A percentile compares a stretch with the other conserved stretches of the same genome.
phyloP scores from a whole-genome alignment of 1,139 yeast species.

The Suhomyces wounanorum region DNA sequence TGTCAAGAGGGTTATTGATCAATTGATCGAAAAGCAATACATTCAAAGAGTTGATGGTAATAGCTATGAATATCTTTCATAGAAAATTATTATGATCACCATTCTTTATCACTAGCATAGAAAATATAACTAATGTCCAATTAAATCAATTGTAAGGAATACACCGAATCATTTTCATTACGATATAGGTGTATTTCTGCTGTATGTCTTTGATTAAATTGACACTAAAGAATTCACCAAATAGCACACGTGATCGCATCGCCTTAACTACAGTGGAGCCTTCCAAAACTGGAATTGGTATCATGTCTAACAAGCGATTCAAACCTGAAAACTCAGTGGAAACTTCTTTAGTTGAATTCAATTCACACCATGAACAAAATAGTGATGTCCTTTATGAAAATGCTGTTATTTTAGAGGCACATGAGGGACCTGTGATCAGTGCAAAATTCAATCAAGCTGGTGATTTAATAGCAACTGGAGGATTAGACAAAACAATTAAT shows the following conservation, averaged over 20 bases:
- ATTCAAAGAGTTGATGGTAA: conserved; percentile 75
- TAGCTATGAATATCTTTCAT: conserved; percentile 60
- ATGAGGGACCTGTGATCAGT: conserved; percentile 49
- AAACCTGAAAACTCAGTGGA: conserved; percentile 10
- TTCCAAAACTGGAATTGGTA: background rate
- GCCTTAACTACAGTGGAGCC: background rate
- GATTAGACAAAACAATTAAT: conserved; percentile 48
- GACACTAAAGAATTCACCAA: too few relatives aligned
- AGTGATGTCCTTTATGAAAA: conserved; percentile 15
- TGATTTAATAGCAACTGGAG: conserved; percentile 51
- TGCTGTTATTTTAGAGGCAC: conserved; percentile 44
- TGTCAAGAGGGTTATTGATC: conserved; percentile 84
- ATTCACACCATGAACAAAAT: background rate
- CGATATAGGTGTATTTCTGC: too few relatives aligned
- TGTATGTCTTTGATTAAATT: too few relatives aligned
- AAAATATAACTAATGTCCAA: background rate
- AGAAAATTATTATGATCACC: background rate
- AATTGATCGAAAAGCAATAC: conserved; percentile 83
- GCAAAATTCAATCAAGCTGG: conserved; percentile 49
- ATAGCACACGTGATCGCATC: background rate
- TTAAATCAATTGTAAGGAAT: background rate
- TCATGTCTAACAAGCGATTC: conserved; percentile 28
- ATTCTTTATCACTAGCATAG: conserved; percentile 6
- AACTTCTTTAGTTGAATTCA: background rate
- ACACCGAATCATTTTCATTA: background rate